Base-by-base conservation (phyloP, 1,284 basidiomycete species). In the Malassezia sp. region DNA sequence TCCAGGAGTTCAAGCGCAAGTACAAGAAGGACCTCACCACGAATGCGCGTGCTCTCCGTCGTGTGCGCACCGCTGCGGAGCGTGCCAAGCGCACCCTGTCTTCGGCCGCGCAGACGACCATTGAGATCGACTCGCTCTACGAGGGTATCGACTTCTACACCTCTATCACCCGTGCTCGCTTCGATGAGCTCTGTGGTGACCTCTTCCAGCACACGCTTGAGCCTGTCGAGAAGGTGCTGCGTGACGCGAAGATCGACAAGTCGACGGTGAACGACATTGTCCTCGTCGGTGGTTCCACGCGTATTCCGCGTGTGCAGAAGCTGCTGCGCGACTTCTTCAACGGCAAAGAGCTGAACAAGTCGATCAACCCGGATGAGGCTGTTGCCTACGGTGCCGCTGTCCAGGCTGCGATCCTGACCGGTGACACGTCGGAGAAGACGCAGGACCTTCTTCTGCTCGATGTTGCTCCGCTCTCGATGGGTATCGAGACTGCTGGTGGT, bases 71-170 rank as follows among this genome's bases (percentile, higher is more conserved):
- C 53, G 89, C 91, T 67, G 95, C 89, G 75, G 91, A 96, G 77
- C 88, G 90, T 77, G 91, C 91, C 52, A 97, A 97, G 80, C 84
- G 90, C 60, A 95, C 90, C 28, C 84, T 97, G 52, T 97, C 90
- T 31, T 95, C 90, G 45, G 88, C 88, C 53, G 82, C 90, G 49
- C 89, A 93, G 74, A 93, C 90, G 50, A 84, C 89, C 63, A 88
- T 97, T 63, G 90, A 96, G 74, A 93, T 96, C 71, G 90, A 95
- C 77, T 95, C 90, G 45, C 83, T 96, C 61, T 95, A 80, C 73
- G 88, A 93, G 79, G 90, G 90, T 72, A 83, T 90, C 72, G 91
- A 96, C 76, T 95, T 96, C 78, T 95, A 91, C 80, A 90, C 89
- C 30, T 88, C 86, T 49, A 81, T 97, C 72, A 96, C 90, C 68